Base-by-base conservation (phyloP, 2,329 filamentous ascomycete genomes). In the Xylariaceae sp. region DNA sequence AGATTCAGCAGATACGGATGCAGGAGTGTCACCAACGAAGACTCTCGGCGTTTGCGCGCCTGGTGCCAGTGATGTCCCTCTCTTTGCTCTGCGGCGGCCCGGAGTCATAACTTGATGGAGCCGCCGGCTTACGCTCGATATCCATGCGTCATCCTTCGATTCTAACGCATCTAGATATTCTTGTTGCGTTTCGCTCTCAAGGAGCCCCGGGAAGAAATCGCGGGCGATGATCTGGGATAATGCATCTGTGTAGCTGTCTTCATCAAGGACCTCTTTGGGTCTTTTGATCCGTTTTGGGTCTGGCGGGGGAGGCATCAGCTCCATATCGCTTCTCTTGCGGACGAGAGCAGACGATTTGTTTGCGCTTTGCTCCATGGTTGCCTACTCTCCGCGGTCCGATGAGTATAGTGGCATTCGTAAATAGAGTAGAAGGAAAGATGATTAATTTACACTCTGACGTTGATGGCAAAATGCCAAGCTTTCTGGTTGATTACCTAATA, bases 141-240 rank as follows among this genome's bases (percentile, higher is more conserved):
- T 97, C 93, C 95, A 98, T 64, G 84, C 82, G 48, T 83, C 78
- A 73, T 99, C 88, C 55, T 89, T 89, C 16, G 93, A 96, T 7
- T 96, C 92, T 7, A 98, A 76, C 0, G 95, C 95, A 68, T 96
- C 89, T 26, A 99, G 80, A 65, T 97, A 98, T 67, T 99, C 95
- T 71, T 92, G 88, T 72, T 97, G 92, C 0, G 88, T 89, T 66
- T 96, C 87, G 14, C 87, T 88, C 71, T 98, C 92, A 3, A 93
- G 78, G 0, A 99, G 81, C 0, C 93, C 95, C 0, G 95, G 95
- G 68, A 98, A 99, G 79, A 96, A 99, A 79, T 99, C 95, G 63
- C 95, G 87, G 9, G 91, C 91, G 61, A 99, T 96, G 70, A 99
- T 98, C 65, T 95, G 89, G 0, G 93, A 96, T 23, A 99, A 81